phyloP scores from a whole-genome alignment of 306 rosid species.

The Casuarina equisetifolia region DNA sequence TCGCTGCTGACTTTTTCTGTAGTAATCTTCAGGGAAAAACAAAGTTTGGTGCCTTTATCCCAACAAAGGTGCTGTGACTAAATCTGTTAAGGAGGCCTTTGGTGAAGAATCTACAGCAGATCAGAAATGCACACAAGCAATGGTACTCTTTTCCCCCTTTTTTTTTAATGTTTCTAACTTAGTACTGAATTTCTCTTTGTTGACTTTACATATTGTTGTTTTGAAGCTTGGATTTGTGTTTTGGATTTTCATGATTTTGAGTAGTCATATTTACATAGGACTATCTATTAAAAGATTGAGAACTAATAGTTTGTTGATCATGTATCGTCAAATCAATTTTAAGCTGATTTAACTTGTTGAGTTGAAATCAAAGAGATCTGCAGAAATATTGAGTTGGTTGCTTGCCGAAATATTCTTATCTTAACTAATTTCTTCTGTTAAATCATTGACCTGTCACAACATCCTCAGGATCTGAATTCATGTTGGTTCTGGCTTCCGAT shows the following conservation, averaged over 20 bases:
- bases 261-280: background rate
- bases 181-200: constrained; percentile 13
- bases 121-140: constrained; percentile 29
- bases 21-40: constrained; percentile 54
- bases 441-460: background rate
- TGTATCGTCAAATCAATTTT: background rate
- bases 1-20: constrained; percentile 19
- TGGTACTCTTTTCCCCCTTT: constrained; percentile 33
- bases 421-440: background rate
- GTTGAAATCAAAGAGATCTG: background rate
- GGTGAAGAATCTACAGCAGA: constrained; percentile 44
- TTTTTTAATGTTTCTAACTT: background rate
- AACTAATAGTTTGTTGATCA: background rate
- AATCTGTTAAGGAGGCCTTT: constrained; percentile 71
- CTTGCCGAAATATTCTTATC: background rate
- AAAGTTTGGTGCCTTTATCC: constrained; percentile 95
- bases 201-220: constrained; percentile 5
- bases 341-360: background rate
- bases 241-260: background rate
- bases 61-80: constrained; percentile 54
- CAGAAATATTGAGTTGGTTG: background rate
- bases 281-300: background rate
- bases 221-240: constrained; percentile 9
- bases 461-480: background rate
- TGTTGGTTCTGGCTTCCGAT: background rate